phyloP scores from a whole-genome alignment of 2,329 filamentous ascomycete genomes.

The Nigrospora osmanthi region DNA sequence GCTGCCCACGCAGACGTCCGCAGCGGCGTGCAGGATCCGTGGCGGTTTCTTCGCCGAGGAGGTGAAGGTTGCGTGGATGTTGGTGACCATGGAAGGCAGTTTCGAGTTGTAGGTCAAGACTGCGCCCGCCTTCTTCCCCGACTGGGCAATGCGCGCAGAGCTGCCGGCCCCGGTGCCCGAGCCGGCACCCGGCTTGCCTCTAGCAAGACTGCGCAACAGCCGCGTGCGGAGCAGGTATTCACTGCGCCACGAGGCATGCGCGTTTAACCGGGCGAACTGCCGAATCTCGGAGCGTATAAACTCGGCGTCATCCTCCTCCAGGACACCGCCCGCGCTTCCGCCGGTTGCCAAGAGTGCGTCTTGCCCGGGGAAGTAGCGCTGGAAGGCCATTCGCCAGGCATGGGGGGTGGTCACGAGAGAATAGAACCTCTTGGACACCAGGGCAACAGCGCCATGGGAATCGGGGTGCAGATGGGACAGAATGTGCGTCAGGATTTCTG shows the following conservation, averaged over 20 bases:
- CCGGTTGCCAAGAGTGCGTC: slow-evolving; percentile 38
- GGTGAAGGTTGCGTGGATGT: slow-evolving; percentile 69
- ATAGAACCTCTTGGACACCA: slow-evolving; percentile 85
- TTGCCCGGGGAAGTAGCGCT: slow-evolving; percentile 79
- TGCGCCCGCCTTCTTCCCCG: slow-evolving; percentile 60
- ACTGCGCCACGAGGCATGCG: slow-evolving; percentile 86
- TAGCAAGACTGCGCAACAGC: slow-evolving; percentile 69
- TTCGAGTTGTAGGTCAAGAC: slow-evolving; percentile 83
- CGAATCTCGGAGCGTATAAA: slow-evolving; percentile 64
- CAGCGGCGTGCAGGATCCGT: slow-evolving; percentile 74
- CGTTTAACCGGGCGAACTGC: slow-evolving; percentile 74
- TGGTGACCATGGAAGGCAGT: slow-evolving; percentile 69
- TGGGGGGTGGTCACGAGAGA: slow-evolving; percentile 81
- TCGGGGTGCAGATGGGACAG: slow-evolving; percentile 83
- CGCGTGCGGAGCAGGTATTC: slow-evolving; percentile 88
- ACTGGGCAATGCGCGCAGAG: slow-evolving; percentile 37
- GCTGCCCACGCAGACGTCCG: slow-evolving; percentile 70
- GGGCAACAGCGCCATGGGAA: slow-evolving; percentile 71
- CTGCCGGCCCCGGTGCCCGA: slow-evolving; percentile 40
- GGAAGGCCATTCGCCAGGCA: slow-evolving; percentile 88
- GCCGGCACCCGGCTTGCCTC: slow-evolving; percentile 67
- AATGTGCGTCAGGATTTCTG: slow-evolving; percentile 88
- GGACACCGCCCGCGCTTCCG: slow-evolving; percentile 25
- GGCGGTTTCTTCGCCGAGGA: slow-evolving; percentile 65
- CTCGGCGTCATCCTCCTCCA: slow-evolving; percentile 40